Evolutionary conservation across 2,329 filamentous ascomycete genomes (phyloP).

Genomic region (Raffaelea ambrosiae): DNA sequence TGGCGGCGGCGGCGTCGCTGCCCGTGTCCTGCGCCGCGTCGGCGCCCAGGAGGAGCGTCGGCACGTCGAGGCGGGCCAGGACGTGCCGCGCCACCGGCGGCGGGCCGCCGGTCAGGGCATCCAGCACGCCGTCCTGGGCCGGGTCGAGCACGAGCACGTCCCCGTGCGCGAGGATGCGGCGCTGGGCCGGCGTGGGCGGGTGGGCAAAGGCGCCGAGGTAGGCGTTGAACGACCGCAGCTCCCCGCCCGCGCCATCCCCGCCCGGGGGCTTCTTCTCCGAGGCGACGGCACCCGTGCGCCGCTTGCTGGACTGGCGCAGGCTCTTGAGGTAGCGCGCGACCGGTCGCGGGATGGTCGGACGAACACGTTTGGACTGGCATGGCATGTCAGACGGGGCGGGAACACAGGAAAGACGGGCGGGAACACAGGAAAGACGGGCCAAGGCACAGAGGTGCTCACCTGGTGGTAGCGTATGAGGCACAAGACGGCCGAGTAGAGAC

Average conservation of each 20-base stretch:
- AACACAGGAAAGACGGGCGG: too few species aligned
- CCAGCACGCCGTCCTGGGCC: conserved; percentile 23
- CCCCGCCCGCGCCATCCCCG: neutral
- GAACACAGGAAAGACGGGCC: too few species aligned
- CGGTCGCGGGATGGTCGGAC: neutral
- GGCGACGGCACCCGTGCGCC: neutral
- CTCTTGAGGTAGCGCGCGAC: conserved; percentile 1
- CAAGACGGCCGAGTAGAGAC: neutral
- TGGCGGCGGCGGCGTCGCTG: neutral
- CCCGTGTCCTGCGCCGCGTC: neutral
- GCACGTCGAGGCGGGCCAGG: conserved; percentile 2
- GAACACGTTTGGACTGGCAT: neutral
- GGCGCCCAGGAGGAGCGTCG: conserved; percentile 4
- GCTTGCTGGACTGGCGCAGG: neutral
- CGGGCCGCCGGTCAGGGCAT: conserved; percentile 18
- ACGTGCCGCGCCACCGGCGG: neutral
- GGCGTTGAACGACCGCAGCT: conserved; percentile 28
- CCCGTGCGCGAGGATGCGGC: conserved; percentile 28
- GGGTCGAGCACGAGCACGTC: conserved; percentile 36
- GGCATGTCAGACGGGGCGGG: too few species aligned
- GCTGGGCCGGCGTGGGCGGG: conserved; percentile 22
- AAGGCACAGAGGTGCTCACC: neutral
- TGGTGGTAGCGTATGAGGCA: neutral
- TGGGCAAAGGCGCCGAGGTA: conserved; percentile 29
- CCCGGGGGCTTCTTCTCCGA: neutral